Evolutionary conservation across 441 rosid species (phyloP), one percentile per base, ranked within the genome.

Genomic region (Cnidoscolus chayamansa): DNA sequence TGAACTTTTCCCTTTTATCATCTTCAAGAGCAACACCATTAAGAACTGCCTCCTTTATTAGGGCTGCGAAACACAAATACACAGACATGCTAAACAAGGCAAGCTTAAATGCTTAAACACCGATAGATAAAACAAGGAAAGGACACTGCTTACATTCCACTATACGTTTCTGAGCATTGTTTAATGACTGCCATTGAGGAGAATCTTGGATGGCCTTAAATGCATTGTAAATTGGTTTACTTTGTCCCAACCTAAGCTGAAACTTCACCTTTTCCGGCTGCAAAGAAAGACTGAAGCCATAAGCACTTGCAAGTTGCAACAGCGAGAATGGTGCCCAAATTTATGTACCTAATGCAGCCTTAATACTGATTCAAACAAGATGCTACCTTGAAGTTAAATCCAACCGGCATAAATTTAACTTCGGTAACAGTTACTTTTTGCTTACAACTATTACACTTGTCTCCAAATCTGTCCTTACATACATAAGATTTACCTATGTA

Each of bases 21-120:
- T 88, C 98, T 76, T 89, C 94, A 72, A 93, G 91, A 73, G 97
- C 85, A 72, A 93, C 93, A 84, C 98, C 98, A 17, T 25, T 86
- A 58, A 93, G 98, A 82, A 93, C 86, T 17, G 97, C 98, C 74
- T 91, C 93, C 90, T 88, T 91, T 62, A 91, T 84, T 85, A 84
- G 86, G 20, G 81, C 96, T 89, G 93, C 31, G 68, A 72, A 13
- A 37, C 56, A 78, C 19, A 73, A 66, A 73, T 45, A 48, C 56
- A 51, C 55, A 65, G 60, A 63, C 35, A 74, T 71, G 54, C 62
- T 40, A 72, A 58, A 64, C 43, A 75, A 68, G 45, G 40, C 40
- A 35, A 40, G 0, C 45, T 40, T 40, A 6, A 40, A 40, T 40
- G 45, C 6, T 40, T 40, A 40, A 40, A 5, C 45, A 40, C 7